Base-by-base conservation (phyloP, 192 early-diverging fungal genomes). In the Pilaira anomala region DNA sequence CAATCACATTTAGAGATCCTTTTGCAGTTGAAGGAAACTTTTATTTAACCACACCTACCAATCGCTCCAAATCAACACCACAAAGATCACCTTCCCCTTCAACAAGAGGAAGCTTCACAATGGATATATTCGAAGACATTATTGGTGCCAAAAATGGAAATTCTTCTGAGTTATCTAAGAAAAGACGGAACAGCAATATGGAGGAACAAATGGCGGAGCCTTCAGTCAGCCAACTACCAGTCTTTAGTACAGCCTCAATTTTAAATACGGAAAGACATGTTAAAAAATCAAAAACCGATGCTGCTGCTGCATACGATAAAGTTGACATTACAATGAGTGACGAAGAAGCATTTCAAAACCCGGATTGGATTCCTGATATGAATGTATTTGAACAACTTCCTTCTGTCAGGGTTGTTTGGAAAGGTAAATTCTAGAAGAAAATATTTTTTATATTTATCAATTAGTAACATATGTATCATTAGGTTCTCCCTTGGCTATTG, bases 401-500 rank as follows among this genome's bases (percentile, higher is more conserved):
- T 3, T 40, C 41, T 30, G 26, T 68, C 3, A 49, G 57, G 11
- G 60, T 68, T 16, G 49, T 61, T 57, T 68, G 67, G 67, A 68
- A 68, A 62, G 67, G 67, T 68, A 55, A 62, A 33, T 40, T 41
- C 18, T 18, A 33, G 48, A 24, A 19, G 19, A 19, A 3, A 19
- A 18, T 7, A 1, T 19, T 1, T 49, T 19, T 28, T 33, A 55
- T 5, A 14, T 14, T 28, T 28, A 44, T 55, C 24, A 41, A n/a
- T 39, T 21, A 9, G 22, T 19, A 26, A 51, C 40, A 30, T 41
- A 48, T 45, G 33, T 62, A 51, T n/a, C n/a, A n/a, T n/a, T 33
- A 81, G 79, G 79, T 40, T 61, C 71, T 33, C 79, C 69, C 24
- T 60, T 78, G 7, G 60, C 65, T 8, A 69, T 78, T 30, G 59